Base-by-base conservation (phyloP, 106 monocot genomes). In the Phalaenopsis aphrodite region DNA sequence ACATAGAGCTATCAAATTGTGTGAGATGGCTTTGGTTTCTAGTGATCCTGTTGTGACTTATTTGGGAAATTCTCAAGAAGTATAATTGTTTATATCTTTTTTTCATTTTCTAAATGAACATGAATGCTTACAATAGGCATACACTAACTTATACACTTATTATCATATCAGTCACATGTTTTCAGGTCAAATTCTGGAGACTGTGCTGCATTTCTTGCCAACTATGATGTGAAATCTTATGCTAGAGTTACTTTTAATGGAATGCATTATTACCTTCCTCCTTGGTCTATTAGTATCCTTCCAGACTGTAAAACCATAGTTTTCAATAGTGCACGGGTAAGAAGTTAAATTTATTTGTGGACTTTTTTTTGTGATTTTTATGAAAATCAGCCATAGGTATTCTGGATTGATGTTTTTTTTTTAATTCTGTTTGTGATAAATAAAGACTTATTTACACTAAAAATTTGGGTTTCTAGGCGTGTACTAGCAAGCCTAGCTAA, bases 221-320 rank as follows among this genome's bases (percentile, higher is more conserved):
- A 99, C 75, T 89, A 86, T 85, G 88, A 99, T 71, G 42, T 84
- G 24, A 23, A 19, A 8, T 88, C 79, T 48, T 87, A 87, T 86
- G 89, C 89, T 6, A 83, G 77, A 75, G 89, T 99, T 24, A 39
- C 88, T 75, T 98, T 98, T 84, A 88, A 94, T 84, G 92, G 90
- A 17, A 74, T 91, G 87, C 92, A 88, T 77, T 88, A 98, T 83
- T 78, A 91, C 82, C 90, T 98, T 78, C 98, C 98, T 75, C 92
- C 98, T 67, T 98, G 98, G 98, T 98, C 98, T 58, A 90, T 98
- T 79, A 94, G 90, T 89, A 87, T 98, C 72, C 94, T 98, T 83
- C 98, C 98, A 18, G 98, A 98, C 52, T 98, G 98, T 80, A 92
- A 89, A 83, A 98, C 87, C 49, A 80, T 81, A 52, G 89, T 92